A percentile compares a stretch with the other conserved stretches of the same genome.
Conservation (phyloP, 1,284 basidiomycete genomes). For the Moniliophthora roreri region DNA sequence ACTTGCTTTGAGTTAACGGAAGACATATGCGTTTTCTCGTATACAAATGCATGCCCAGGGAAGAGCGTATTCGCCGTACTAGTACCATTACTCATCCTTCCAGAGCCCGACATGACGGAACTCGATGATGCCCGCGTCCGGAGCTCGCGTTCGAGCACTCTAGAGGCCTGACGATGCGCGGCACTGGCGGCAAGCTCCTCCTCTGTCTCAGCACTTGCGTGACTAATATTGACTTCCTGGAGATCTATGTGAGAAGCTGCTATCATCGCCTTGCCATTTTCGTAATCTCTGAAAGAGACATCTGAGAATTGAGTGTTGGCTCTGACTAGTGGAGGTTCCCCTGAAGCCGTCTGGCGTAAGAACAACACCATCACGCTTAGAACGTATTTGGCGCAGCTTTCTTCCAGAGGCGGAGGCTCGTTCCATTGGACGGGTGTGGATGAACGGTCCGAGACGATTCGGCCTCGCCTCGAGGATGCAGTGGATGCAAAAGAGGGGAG, state of each 20-base stretch:
- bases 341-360: conserved; percentile 69
- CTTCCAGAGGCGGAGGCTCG: conserved; percentile 81
- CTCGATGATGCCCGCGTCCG: conserved; percentile 40
- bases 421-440: conserved; percentile 44
- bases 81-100: conserved; percentile 29
- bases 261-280: conserved; percentile 47
- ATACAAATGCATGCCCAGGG: conserved; percentile 45
- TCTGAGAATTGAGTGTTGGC: conserved; percentile 66
- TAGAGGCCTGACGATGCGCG: conserved; percentile 11
- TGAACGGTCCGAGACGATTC: conserved; percentile 25
- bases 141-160: conserved; percentile 18
- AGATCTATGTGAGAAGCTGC: conserved; percentile 12
- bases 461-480: conserved; percentile 18
- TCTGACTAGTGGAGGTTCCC: conserved; percentile 59
- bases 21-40: conserved; percentile 69
- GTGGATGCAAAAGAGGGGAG: conserved; percentile 19
- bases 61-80: conserved; percentile 32
- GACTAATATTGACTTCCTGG: neutral
- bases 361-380: conserved; percentile 82
- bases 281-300: conserved; percentile 70
- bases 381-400: conserved; percentile 84
- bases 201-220: conserved; percentile 7
- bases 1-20: conserved; percentile 56
- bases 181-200: conserved; percentile 18
- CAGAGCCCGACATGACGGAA: conserved; percentile 40